Percentiles rank a stretch among this genome's conserved stretches.
phyloP scores from a whole-genome alignment of 805 yeast genomes.

The Tetrapisispora iriomotensis region DNA sequence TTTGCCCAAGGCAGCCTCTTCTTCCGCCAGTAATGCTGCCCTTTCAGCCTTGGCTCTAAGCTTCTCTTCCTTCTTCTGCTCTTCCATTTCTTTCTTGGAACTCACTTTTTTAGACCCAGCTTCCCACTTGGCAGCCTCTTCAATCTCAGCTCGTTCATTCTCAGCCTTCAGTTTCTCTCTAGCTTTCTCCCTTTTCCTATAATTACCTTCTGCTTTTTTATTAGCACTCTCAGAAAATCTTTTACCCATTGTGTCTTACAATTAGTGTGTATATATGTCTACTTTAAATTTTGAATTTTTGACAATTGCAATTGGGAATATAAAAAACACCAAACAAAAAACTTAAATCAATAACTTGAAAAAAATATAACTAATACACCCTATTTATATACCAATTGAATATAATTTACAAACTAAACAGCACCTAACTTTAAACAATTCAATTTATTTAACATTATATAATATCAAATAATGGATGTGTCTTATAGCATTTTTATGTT shows the following conservation, averaged over 20 bases:
- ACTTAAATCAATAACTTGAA: too few species aligned
- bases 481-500: too few species aligned
- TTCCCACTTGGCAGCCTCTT: conserved; percentile 29
- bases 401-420: too few species aligned
- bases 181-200: conserved; percentile 28
- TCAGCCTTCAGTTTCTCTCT: conserved; percentile 19
- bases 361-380: too few species aligned
- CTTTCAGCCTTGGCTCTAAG: conserved; percentile 24
- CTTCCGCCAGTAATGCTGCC: conserved; percentile 27
- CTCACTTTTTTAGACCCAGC: conserved; percentile 22
- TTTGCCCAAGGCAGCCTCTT: conserved; percentile 22
- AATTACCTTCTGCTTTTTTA: conserved; percentile 29
- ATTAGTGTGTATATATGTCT: not conserved
- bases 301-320: too few species aligned
- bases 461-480: too few species aligned
- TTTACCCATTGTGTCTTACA: conserved; percentile 25
- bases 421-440: too few species aligned
- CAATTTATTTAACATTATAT: too few species aligned
- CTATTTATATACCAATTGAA: too few species aligned
- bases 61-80: conserved; percentile 25
- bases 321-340: too few species aligned
- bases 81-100: conserved; percentile 23
- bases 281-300: too few species aligned
- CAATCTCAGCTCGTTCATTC: conserved; percentile 19
- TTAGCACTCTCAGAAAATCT: conserved; percentile 29